phyloP scores from a whole-genome alignment of 176 grass and related monocot genomes.

The Tuctoria greenei region DNA sequence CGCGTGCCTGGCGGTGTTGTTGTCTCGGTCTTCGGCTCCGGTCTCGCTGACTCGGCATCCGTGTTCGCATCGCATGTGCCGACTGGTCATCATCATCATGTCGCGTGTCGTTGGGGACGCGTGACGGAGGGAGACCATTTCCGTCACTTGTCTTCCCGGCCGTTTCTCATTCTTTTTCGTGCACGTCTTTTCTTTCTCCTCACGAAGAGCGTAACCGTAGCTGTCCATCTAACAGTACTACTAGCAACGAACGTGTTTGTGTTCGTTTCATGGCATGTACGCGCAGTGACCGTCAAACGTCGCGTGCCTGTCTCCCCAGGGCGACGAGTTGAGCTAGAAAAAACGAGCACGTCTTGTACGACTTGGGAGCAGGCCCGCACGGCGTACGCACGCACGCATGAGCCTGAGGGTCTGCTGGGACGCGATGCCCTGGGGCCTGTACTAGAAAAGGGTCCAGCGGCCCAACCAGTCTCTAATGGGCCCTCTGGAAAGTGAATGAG shows the following conservation, averaged over 20 bases:
- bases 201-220: background rate
- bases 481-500: too few species aligned
- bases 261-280: background rate
- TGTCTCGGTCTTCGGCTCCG: constrained; percentile 36
- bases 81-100: background rate
- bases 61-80: background rate
- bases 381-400: too few species aligned
- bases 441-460: background rate
- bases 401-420: too few species aligned
- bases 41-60: constrained; percentile 26
- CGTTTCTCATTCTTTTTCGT: too few species aligned
- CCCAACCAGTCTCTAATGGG: background rate
- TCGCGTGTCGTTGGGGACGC: background rate
- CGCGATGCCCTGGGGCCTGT: background rate
- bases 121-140: background rate
- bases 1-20: background rate
- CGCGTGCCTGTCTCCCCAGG: too few species aligned
- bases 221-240: background rate
- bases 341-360: too few species aligned
- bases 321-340: too few species aligned
- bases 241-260: background rate
- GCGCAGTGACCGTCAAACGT: too few species aligned
- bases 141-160: background rate
- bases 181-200: background rate
- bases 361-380: too few species aligned